Conservation (phyloP, 371 early-diverging fungal genomes). For the Mortierella sp. region DNA sequence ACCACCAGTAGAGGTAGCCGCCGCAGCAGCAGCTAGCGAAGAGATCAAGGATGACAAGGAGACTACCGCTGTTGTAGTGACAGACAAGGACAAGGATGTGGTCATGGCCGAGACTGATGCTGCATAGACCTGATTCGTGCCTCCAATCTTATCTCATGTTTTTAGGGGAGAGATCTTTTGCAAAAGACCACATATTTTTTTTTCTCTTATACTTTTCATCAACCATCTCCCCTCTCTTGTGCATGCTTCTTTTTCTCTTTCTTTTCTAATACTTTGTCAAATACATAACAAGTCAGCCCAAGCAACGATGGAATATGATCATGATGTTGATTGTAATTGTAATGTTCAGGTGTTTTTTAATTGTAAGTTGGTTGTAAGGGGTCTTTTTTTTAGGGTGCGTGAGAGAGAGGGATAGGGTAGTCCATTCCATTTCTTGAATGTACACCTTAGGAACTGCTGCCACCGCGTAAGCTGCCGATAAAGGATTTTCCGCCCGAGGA, state of each 20-base stretch:
- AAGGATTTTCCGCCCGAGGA: slow-evolving; percentile 54
- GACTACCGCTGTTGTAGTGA: background rate
- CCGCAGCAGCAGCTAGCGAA: background rate
- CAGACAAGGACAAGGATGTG: slow-evolving; percentile 43
- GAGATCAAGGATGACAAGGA: background rate
- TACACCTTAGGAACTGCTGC: slow-evolving; percentile 28
- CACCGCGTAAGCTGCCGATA: slow-evolving; percentile 45
- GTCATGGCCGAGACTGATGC: slow-evolving; percentile 36
- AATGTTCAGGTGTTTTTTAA: too few relatives aligned
- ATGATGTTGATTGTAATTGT: too few relatives aligned
- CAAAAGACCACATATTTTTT: background rate
- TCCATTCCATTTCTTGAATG: background rate
- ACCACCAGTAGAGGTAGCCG: slow-evolving; percentile 2
- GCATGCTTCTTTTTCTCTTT: background rate
- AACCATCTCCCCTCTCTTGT: background rate
- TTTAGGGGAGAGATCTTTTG: background rate
- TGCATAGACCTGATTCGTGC: slow-evolving; percentile 13
- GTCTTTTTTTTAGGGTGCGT: background rate
- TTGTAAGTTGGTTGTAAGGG: too few relatives aligned
- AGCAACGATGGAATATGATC: background rate
- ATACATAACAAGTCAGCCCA: background rate
- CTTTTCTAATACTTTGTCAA: slow-evolving; percentile 3
- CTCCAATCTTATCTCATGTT: background rate
- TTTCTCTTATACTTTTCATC: background rate
- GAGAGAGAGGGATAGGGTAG: background rate